Evolutionary conservation across 805 yeast species (phyloP), one percentile per base, ranked within the genome.

Genomic region (Peterozyma toletana): DNA sequence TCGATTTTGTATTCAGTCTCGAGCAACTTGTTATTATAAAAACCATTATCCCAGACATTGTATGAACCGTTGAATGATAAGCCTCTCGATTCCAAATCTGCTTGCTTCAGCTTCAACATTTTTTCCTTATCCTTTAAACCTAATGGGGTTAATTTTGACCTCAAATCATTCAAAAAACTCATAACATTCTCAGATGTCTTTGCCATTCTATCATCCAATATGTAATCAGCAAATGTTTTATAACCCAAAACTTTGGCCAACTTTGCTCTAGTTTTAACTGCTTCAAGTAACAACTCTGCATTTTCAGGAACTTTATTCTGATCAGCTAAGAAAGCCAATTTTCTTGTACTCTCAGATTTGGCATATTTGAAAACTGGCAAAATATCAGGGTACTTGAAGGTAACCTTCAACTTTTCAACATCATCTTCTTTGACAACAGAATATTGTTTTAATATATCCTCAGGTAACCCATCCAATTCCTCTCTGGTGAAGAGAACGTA

Each of bases 141-240:
- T 33, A 79, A 60, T 7, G 85, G 85, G 30, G 66, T 63, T 42
- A 86, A 67, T 57, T 80, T 83, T 3, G 54, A 52, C 50, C 70
- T 73, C 55, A 87, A 70, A 56, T 85, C 90, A 21, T 67, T 56
- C 51, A 87, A 70, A 55, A 87, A 87, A 33, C 62, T 56, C 52
- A 73, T 56, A 16, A 86, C 96, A 18, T 66, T 75, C 38, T 70
- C 67, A 36, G 82, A 77, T 27, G 67, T 70, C 55, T 86, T 83
- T 36, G 95, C 95, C 90, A 87, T 83, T 58, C 88, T 75, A 43
- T 79, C 83, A 49, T 86, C 91, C 50, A 87, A 68, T 31, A 80
- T 75, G 56, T 74, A 86, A 43, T 80, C 83, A 1, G 93, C 79
- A 60, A 75, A 87, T 44, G 76, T 77, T 9, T 71, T 60, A 61